Conservation (phyloP, 2,329 filamentous ascomycete species). For the Colletotrichum sansevieriae region DNA sequence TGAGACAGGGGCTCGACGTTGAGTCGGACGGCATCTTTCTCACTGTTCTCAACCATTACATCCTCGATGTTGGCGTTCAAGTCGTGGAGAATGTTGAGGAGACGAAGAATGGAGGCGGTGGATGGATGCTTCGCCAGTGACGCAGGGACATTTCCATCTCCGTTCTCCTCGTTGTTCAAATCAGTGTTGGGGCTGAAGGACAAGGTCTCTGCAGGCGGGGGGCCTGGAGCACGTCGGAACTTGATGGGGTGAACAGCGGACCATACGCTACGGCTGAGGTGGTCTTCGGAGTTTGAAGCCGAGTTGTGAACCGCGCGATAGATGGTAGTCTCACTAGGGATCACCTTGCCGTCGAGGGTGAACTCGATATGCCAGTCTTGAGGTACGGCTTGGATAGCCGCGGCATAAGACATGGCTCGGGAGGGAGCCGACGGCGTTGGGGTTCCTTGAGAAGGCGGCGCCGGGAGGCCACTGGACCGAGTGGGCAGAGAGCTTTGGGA, state of each 20-base stretch:
- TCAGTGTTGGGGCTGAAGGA: constrained; percentile 66
- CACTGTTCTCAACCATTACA: constrained; percentile 78
- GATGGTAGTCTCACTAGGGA: constrained; percentile 93
- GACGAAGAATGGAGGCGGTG: constrained; percentile 86
- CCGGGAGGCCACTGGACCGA: constrained; percentile 56
- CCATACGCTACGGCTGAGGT: constrained; percentile 84
- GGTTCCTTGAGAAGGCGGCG: constrained; percentile 56
- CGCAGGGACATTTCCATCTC: constrained; percentile 73
- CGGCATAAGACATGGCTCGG: constrained; percentile 84
- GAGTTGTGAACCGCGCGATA: constrained; percentile 90
- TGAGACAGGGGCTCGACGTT: constrained; percentile 88
- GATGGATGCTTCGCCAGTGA: constrained; percentile 87
- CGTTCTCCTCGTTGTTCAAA: constrained; percentile 65
- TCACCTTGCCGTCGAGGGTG: constrained; percentile 83
- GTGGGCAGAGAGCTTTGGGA: constrained; percentile 66
- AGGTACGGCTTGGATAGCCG: constrained; percentile 82
- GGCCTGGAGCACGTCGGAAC: constrained; percentile 87
- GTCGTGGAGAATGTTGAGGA: constrained; percentile 91
- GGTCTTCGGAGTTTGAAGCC: constrained; percentile 67
- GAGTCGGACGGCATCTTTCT: constrained; percentile 74
- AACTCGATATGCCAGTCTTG: constrained; percentile 99
- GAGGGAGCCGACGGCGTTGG: constrained; percentile 67
- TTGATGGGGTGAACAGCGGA: constrained; percentile 91
- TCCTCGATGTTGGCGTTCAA: constrained; percentile 95
- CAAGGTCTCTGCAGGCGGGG: constrained; percentile 79